Evolutionary conservation across 495 filamentous ascomycete species (phyloP), one percentile per base, ranked within the genome.

Genomic region (Talaromyces trachyspermus): DNA sequence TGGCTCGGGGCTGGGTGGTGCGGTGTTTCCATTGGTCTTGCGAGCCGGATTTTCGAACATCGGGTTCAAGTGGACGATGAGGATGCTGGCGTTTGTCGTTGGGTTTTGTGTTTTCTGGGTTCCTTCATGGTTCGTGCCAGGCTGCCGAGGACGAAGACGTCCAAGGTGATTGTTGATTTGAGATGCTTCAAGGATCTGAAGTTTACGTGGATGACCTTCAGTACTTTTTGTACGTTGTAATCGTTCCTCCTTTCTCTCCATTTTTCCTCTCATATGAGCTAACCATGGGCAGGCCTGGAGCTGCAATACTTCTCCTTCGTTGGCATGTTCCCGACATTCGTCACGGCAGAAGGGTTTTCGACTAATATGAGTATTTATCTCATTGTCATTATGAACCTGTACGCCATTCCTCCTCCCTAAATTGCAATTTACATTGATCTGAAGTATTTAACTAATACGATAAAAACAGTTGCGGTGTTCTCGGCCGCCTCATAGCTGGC

Each of bases 401-500:
- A 51, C n/a, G n/a, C n/a, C n/a, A 43, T 48, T 39, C 20, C 27
- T 4, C 8, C 23, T 26, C 14, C n/a, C 22, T 18, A 14, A 15
- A 1, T n/a, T n/a, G n/a, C n/a, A n/a, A n/a, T n/a, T n/a, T n/a
- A n/a, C n/a, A n/a, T n/a, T n/a, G n/a, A n/a, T n/a, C n/a, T n/a
- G n/a, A n/a, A n/a, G n/a, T n/a, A n/a, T n/a, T n/a, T 25, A 5
- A 52, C 37, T 40, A 7, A 29, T 12, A 3, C 14, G 5, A 10
- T 14, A 20, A 69, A 62, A 15, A 57, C 49, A 43, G 66, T 61
- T 30, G 10, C 19, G 39, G 39, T 2, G 62, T 57, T 5, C 23
- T 85, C 29, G 87, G 87, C 6, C 78, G 87, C 24, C 80, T 88
- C 26, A 50, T 86, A 1, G 84, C 85, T 4, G 85, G 84, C 15